A percentile compares a stretch with the other conserved stretches of the same genome.
Evolutionary conservation across 2,329 filamentous ascomycete species (phyloP).

Genomic region (Xylaria sp.): DNA sequence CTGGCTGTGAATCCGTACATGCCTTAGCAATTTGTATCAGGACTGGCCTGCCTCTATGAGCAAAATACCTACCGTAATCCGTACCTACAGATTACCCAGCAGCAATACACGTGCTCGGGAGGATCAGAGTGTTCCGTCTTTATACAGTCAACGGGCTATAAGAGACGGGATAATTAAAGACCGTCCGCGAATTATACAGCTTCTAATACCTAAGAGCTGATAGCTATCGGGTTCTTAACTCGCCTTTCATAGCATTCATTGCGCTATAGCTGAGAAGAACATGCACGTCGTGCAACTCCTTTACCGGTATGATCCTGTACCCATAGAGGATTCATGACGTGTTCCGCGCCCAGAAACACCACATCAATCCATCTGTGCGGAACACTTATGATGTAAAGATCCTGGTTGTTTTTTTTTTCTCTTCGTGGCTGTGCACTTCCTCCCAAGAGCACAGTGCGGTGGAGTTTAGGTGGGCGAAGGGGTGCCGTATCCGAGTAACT

Average conservation of each 20-base stretch:
- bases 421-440: conserved; percentile 15
- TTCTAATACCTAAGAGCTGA: no score
- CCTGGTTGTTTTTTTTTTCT: neutral
- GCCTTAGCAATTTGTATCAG: neutral
- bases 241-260: neutral
- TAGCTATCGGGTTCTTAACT: neutral
- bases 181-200: no score
- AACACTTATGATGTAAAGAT: neutral
- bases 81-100: no score
- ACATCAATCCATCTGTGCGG: neutral
- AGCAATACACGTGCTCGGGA: no score
- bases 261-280: neutral
- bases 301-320: neutral
- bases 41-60: no score
- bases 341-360: neutral
- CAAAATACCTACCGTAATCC: no score
- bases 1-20: neutral
- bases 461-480: neutral
- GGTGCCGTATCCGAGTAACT: neutral
- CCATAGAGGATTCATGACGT: neutral
- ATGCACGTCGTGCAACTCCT: neutral
- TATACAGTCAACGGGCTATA: no score
- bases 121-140: no score
- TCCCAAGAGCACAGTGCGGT: neutral
- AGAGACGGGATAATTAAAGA: no score